Conservation (phyloP, 495 filamentous ascomycete genomes). For the Penicilliopsis zonata region DNA sequence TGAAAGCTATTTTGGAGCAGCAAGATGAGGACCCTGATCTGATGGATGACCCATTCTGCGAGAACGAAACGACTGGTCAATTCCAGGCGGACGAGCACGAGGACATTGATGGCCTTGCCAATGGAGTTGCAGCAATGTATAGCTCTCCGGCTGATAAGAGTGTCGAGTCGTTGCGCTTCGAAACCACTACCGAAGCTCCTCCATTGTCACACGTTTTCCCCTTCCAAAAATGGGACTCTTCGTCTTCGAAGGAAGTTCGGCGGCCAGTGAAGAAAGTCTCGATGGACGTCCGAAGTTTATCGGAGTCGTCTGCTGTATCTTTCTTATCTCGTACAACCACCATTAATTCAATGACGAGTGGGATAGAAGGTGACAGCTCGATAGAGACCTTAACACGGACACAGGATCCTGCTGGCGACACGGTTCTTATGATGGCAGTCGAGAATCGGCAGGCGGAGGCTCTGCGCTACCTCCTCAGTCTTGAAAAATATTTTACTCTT, state of each 20-base stretch:
- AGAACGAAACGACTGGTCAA: conserved; percentile 28
- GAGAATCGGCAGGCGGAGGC: conserved; percentile 59
- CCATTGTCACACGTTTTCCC: conserved; percentile 82
- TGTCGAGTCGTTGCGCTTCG: conserved; percentile 13
- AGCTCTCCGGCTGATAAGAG: conserved; percentile 10
- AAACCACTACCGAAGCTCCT: conserved; percentile 38
- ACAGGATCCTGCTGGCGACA: conserved; percentile 70
- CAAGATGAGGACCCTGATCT: conserved; percentile 41
- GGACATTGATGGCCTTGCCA: conserved; percentile 18
- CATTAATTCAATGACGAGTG: conserved; percentile 56
- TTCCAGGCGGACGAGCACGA: conserved; percentile 27
- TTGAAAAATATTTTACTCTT: conserved; percentile 60
- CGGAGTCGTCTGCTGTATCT: conserved; percentile 71
- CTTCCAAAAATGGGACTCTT: conserved; percentile 49
- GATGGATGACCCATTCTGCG: conserved; percentile 26
- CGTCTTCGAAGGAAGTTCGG: conserved; percentile 34
- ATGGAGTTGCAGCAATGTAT: conserved; percentile 12
- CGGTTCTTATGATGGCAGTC: conserved; percentile 92
- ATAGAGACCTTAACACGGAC: conserved; percentile 73
- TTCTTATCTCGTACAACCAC: conserved; percentile 65
- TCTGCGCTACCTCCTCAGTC: conserved; percentile 64
- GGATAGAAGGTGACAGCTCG: conserved; percentile 74
- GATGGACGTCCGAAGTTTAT: conserved; percentile 79
- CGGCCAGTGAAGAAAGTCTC: conserved; percentile 60
- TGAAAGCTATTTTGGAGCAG: conserved; percentile 74